Percentiles rank a stretch among this genome's conserved stretches.
Conservation (phyloP, 805 yeast species). For the Metschnikowia lochheadii region DNA sequence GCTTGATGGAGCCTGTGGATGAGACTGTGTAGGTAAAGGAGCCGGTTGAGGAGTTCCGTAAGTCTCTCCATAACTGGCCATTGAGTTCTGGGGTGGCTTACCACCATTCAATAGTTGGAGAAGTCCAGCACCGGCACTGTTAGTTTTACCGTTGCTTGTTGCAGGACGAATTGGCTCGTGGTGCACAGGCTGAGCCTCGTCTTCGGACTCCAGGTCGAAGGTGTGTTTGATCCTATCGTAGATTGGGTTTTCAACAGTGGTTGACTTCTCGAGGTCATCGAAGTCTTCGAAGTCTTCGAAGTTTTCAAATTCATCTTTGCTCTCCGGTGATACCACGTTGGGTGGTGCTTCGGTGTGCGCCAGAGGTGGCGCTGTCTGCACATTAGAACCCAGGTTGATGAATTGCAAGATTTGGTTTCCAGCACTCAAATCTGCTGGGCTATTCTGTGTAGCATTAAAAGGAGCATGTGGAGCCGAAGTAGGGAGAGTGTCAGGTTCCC, state of each 20-base stretch:
- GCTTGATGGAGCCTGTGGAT: slow-evolving; percentile 5
- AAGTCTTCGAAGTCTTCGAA: slow-evolving; percentile 33
- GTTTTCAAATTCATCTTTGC: slow-evolving; percentile 23
- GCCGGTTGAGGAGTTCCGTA: slow-evolving; percentile 12
- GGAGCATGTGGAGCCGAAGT: not conserved
- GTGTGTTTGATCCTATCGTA: slow-evolving; percentile 18
- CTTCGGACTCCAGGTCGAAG: slow-evolving; percentile 35
- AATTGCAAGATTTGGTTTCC: slow-evolving; percentile 19
- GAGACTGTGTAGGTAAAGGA: slow-evolving; percentile 1
- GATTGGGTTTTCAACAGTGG: slow-evolving; percentile 23
- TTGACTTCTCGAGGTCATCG: slow-evolving; percentile 26
- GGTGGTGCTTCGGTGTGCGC: not conserved
- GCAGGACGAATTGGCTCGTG: not conserved
- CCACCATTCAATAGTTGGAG: slow-evolving; percentile 12
- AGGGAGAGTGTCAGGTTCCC: not conserved
- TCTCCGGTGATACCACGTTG: not conserved
- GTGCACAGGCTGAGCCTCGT: slow-evolving; percentile 22
- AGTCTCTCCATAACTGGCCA: slow-evolving; percentile 11
- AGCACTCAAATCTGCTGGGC: slow-evolving; percentile 16
- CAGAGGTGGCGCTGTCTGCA: slow-evolving; percentile 1
- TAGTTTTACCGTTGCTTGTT: slow-evolving; percentile 3
- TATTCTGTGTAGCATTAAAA: not conserved
- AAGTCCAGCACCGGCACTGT: slow-evolving; percentile 11
- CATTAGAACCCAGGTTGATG: slow-evolving; percentile 9
- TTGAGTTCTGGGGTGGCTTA: slow-evolving; percentile 6